A percentile compares a stretch with the other conserved stretches of the same genome.
Conservation (phyloP, 1,284 basidiomycete species). For the Heterobasidion annosum region DNA sequence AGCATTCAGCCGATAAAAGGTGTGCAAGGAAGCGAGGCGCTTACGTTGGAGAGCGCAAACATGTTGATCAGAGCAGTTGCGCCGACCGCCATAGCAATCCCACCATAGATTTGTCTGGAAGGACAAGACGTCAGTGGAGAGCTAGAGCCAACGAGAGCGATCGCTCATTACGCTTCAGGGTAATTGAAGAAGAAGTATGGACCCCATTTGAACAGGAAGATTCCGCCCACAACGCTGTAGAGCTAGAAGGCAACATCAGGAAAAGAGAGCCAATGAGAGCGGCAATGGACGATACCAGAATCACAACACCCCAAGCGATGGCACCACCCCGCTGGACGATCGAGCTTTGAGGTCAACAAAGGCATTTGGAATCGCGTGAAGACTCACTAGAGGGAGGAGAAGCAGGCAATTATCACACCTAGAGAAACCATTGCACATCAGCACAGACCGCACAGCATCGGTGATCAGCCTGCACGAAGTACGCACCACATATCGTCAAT, state of each 20-base stretch:
- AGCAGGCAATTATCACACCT: conserved; percentile 72
- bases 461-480: not conserved
- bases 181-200: conserved; percentile 62
- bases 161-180: conserved; percentile 51
- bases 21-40: conserved; percentile 7
- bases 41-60: conserved; percentile 61
- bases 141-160: not conserved
- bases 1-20: conserved; percentile 1
- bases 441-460: not conserved
- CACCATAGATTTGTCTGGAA: conserved; percentile 66
- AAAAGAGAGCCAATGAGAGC: conserved; percentile 6
- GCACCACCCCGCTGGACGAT: conserved; percentile 53
- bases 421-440: not conserved
- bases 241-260: conserved; percentile 27
- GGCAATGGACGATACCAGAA: conserved; percentile 34
- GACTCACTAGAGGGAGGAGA: conserved; percentile 54
- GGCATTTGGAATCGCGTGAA: not conserved
- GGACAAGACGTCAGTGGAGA: not conserved
- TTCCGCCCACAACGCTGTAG: conserved; percentile 62
- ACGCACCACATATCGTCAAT: conserved; percentile 13
- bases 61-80: conserved; percentile 47
- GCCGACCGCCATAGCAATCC: conserved; percentile 54
- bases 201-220: conserved; percentile 59
- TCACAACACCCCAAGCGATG: conserved; percentile 63
- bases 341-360: conserved; percentile 6